These are phyloP conservation scores for Trichoderma aggressivum DNA, from an alignment of 2,329 filamentous ascomycete genomes.

Conservation along the genomic window DNA sequence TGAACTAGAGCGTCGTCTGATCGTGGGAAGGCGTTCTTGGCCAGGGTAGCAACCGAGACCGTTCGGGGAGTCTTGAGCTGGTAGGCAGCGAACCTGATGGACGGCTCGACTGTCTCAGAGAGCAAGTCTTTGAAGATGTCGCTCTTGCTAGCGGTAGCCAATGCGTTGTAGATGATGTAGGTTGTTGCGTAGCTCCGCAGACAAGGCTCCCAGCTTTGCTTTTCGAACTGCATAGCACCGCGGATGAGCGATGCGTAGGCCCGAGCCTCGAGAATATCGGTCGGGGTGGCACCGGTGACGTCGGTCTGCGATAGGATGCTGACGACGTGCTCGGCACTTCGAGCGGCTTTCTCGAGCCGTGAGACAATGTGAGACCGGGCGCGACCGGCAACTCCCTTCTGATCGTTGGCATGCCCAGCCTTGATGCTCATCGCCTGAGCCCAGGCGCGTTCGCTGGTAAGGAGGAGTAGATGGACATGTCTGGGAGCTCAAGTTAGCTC, in stretches of 20 bases:
- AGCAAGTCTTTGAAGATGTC: constrained; percentile 86
- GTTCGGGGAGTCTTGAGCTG: constrained; percentile 85
- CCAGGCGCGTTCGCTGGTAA: constrained; percentile 88
- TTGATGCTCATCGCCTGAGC: constrained; percentile 96
- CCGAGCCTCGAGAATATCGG: constrained; percentile 77
- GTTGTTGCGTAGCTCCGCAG: constrained; percentile 72
- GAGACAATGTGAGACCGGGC: constrained; percentile 87
- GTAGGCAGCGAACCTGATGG: constrained; percentile 91
- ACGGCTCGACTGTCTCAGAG: constrained; percentile 82
- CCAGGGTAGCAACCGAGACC: constrained; percentile 73
- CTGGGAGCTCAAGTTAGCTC: constrained; percentile 40
- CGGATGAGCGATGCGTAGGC: constrained; percentile 77
- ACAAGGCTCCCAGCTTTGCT: constrained; percentile 78
- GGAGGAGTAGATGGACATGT: constrained; percentile 73
- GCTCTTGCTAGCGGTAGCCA: constrained; percentile 57
- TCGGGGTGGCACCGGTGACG: constrained; percentile 61
- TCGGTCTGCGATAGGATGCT: constrained; percentile 60
- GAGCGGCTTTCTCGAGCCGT: constrained; percentile 75
- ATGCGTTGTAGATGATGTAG: constrained; percentile 76
- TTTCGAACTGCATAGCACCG: constrained; percentile 81
- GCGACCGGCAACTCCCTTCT: constrained; percentile 73
- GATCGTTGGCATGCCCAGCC: constrained; percentile 72
- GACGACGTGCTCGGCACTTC: constrained; percentile 65
- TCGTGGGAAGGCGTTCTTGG: constrained; percentile 71
- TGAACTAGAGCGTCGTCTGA: constrained; percentile 60